Evolutionary conservation across 2,329 filamentous ascomycete genomes (phyloP).

Genomic region (Alternaria viburni): DNA sequence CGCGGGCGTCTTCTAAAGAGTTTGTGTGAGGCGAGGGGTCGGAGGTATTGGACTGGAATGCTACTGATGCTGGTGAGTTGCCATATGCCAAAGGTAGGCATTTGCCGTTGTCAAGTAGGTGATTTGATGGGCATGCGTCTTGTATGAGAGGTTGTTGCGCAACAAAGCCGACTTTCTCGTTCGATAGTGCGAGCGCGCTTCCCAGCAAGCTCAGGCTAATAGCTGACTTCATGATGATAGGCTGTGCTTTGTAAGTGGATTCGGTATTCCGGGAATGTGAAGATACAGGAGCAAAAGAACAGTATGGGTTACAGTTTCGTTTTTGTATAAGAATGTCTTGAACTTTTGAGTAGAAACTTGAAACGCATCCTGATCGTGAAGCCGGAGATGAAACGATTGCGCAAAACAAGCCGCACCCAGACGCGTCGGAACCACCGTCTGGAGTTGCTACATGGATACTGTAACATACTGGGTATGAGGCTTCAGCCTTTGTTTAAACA

Average conservation of each 20-base stretch:
- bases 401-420: neutral
- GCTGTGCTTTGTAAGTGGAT: neutral
- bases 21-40: conserved; percentile 7
- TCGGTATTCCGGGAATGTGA: neutral
- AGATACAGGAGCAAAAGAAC: neutral
- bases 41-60: conserved; percentile 28
- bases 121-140: conserved; percentile 33
- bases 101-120: conserved; percentile 31
- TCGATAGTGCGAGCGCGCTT: conserved; percentile 29
- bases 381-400: conserved; percentile 30
- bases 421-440: neutral
- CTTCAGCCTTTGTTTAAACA: neutral
- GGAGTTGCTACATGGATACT: neutral
- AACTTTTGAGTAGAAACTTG: conserved; percentile 10
- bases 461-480: neutral
- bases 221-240: conserved; percentile 27
- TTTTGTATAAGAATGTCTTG: neutral
- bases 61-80: conserved; percentile 2
- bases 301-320: neutral
- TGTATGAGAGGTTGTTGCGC: conserved; percentile 29
- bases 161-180: conserved; percentile 26
- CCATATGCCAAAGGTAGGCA: conserved; percentile 25
- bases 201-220: conserved; percentile 28
- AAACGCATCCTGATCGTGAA: conserved; percentile 30
- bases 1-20: conserved; percentile 31